These are phyloP conservation scores for Didymosphaeria variabile DNA, from an alignment of 2,329 filamentous ascomycete species.

Conservation along the genomic window DNA sequence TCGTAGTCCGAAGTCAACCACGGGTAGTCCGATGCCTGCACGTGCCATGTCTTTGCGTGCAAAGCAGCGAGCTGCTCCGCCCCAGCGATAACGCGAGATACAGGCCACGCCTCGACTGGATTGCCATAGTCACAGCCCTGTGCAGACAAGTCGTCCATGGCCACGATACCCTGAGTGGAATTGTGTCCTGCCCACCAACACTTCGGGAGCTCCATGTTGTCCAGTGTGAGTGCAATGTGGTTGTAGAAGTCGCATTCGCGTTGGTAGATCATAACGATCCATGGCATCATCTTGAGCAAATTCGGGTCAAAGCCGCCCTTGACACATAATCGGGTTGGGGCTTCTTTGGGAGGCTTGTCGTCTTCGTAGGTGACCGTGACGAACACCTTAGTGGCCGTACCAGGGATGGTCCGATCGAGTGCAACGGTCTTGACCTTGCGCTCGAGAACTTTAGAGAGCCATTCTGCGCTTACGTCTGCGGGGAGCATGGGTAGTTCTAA, in stretches of 20 bases:
- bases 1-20: conserved; percentile 45
- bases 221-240: conserved; percentile 22
- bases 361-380: conserved; percentile 24
- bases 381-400: conserved; percentile 29
- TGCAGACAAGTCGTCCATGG: conserved; percentile 25
- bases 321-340: conserved; percentile 22
- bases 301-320: conserved; percentile 29
- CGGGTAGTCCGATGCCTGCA: conserved; percentile 35
- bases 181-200: conserved; percentile 23
- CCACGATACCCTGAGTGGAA: conserved; percentile 26
- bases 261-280: conserved; percentile 22
- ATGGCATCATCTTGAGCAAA: conserved; percentile 17
- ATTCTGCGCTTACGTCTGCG: conserved; percentile 24
- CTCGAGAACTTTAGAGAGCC: conserved; percentile 23
- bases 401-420: conserved; percentile 21
- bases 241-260: conserved; percentile 30
- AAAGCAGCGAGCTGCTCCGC: conserved; percentile 54
- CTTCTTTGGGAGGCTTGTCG: neutral
- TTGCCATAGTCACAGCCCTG: conserved; percentile 19
- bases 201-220: conserved; percentile 21
- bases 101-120: conserved; percentile 19
- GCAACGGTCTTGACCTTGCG: conserved; percentile 18
- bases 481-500: conserved; percentile 16
- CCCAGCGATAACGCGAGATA: conserved; percentile 16
- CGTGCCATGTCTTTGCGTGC: conserved; percentile 54